Base-by-base conservation (phyloP, 805 yeast species). In the Ogataea pignaliae region DNA sequence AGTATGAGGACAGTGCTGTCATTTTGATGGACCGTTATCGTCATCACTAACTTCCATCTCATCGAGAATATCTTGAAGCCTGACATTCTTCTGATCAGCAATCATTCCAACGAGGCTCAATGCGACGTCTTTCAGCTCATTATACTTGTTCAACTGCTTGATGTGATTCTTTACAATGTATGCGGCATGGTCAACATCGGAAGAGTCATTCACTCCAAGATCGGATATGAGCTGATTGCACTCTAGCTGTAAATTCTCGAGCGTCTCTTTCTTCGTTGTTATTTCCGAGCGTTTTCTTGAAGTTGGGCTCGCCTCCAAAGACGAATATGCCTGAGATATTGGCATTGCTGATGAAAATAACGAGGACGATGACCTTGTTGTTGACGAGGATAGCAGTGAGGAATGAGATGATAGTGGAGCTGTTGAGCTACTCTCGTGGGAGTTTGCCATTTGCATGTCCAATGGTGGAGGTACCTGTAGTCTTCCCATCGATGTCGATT, bases 121-220 rank as follows among this genome's bases (percentile, higher is more conserved):
- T 0, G 87, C 85, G 2, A 72, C 69, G 55, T 83, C 89, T 53
- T 77, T 74, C 18, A 84, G 61, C 47, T 81, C 87, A 53, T 83
- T 80, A 60, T 83, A 84, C 42, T 67, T 63, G 48, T 79, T 78
- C 34, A 83, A 60, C 41, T 70, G 68, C 26, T 59, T 55, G 18
- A 83, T 78, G 50, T 84, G 88, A 26, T 58, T 54, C 35, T 69
- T 66, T n/a, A 76, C 73, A 1, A 81, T 65, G 1, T 55, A 61
- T 34, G 70, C 73, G 1, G 81, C 75, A 43, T 70, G 67, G 21
- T 61, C 60, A n/a, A 56, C 42, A 10, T 42, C 43, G 10, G 50
- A 40, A 16, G 28, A 35, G 14, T 43, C 48, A 12, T 48, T 39
- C 13, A 41, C 34, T 26, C 34, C 51, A 17, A 57, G 37, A 34